phyloP scores from a whole-genome alignment of 2,329 filamentous ascomycete species.

The Grosmannia penicillata region DNA sequence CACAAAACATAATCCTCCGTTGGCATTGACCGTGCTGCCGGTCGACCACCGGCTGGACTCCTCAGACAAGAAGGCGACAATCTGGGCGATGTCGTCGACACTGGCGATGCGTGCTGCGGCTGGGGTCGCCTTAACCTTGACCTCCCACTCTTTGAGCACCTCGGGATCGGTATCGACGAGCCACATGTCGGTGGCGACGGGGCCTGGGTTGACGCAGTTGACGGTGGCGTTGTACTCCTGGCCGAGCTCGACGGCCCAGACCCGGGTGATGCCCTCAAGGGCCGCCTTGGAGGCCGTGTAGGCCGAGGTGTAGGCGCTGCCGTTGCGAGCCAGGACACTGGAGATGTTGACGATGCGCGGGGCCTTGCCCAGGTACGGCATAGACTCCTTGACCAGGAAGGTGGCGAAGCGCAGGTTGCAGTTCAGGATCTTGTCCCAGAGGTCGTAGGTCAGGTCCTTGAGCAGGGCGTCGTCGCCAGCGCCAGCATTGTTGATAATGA shows the following conservation, averaged over 20 bases:
- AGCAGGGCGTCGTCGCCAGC: constrained; percentile 18
- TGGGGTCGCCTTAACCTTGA: constrained; percentile 37
- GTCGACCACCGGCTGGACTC: constrained; percentile 33
- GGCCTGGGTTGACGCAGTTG: constrained; percentile 44
- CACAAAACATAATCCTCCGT: constrained; percentile 23
- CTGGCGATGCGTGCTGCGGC: constrained; percentile 35
- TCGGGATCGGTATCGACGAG: constrained; percentile 18
- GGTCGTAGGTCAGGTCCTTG: constrained; percentile 25
- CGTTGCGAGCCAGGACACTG: constrained; percentile 31
- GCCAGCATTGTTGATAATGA: constrained; percentile 15
- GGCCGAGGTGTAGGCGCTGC: neutral
- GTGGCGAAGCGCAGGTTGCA: constrained; percentile 41
- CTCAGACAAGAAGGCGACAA: constrained; percentile 40
- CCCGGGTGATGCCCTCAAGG: constrained; percentile 42
- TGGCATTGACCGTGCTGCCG: constrained; percentile 40
- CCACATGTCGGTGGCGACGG: constrained; percentile 40
- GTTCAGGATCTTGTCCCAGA: constrained; percentile 38
- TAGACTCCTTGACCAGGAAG: constrained; percentile 35
- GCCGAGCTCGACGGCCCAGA: constrained; percentile 43
- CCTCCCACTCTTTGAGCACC: constrained; percentile 31
- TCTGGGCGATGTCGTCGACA: constrained; percentile 36
- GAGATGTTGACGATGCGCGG: constrained; percentile 43
- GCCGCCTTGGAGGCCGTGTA: constrained; percentile 22
- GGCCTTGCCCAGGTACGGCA: constrained; percentile 31
- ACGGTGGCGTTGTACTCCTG: constrained; percentile 36